Evolutionary conservation across 2,329 filamentous ascomycete genomes (phyloP).

Genomic region (Pestalotiopsis sp.): DNA sequence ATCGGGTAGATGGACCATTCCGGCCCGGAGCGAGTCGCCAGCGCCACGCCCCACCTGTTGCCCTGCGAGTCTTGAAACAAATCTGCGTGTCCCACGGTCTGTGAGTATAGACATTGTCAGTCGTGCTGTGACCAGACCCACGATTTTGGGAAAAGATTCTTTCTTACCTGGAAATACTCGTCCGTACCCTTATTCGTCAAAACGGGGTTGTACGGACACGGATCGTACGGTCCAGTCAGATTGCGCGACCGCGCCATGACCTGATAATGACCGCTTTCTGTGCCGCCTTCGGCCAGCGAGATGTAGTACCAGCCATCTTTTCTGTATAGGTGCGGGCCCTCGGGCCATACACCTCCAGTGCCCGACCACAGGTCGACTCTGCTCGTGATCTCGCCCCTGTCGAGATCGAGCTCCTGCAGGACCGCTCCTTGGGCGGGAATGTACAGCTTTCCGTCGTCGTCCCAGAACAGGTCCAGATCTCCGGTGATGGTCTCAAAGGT

Average conservation of each 20-base stretch:
- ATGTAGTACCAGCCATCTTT: slow-evolving; percentile 49
- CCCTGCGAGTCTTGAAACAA: slow-evolving; percentile 45
- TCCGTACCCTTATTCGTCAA: slow-evolving; percentile 35
- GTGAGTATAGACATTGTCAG: too few relatives aligned
- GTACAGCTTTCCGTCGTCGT: slow-evolving; percentile 40
- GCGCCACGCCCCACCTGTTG: slow-evolving; percentile 55
- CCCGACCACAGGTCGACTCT: slow-evolving; percentile 45
- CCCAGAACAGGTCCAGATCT: slow-evolving; percentile 45
- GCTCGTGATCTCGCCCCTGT: slow-evolving; percentile 34
- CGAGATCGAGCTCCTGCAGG: slow-evolving; percentile 29
- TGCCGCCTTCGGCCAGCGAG: slow-evolving; percentile 53
- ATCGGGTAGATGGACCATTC: slow-evolving; percentile 48
- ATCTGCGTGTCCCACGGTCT: slow-evolving; percentile 44
- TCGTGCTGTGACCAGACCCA: too few relatives aligned
- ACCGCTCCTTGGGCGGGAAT: slow-evolving; percentile 27
- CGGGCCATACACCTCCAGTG: slow-evolving; percentile 42
- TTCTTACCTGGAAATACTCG: slow-evolving; percentile 39
- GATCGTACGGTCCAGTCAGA: slow-evolving; percentile 45
- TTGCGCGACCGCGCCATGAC: slow-evolving; percentile 43
- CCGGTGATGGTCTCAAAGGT: slow-evolving; percentile 30
- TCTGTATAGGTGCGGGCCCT: slow-evolving; percentile 49
- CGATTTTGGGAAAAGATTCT: too few relatives aligned
- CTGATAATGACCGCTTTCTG: slow-evolving; percentile 40
- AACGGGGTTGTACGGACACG: slow-evolving; percentile 44
- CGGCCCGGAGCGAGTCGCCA: slow-evolving; percentile 47